These are phyloP conservation scores for Solanum bukasovii DNA, from an alignment of 257 asterid species.

Conservation along the genomic window DNA sequence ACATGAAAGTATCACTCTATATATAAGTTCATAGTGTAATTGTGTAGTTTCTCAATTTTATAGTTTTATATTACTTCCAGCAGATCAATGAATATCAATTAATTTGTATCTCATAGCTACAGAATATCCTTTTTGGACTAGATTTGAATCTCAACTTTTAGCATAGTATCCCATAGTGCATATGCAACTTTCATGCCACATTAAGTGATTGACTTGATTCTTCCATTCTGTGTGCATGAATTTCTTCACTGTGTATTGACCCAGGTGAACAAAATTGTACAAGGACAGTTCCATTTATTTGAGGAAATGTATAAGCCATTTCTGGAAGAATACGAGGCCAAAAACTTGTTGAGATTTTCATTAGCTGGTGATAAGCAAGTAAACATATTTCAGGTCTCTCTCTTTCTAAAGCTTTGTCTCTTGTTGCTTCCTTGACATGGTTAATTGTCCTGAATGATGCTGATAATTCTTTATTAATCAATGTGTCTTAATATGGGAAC, in stretches of 20 bases:
- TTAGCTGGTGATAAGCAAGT: slow-evolving; percentile 33
- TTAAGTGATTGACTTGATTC: background rate
- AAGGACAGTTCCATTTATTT: slow-evolving; percentile 64
- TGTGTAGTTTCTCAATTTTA: background rate
- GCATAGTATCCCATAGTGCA: background rate
- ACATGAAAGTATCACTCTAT: background rate
- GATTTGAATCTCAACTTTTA: background rate
- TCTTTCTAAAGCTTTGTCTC: background rate
- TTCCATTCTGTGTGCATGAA: background rate
- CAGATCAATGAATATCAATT: background rate
- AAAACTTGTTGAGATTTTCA: slow-evolving; percentile 45
- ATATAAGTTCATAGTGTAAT: background rate
- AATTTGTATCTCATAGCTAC: background rate
- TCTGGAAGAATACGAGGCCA: slow-evolving; percentile 51
- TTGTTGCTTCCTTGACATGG: background rate
- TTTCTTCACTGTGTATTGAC: background rate
- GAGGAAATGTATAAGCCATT: slow-evolving; percentile 49
- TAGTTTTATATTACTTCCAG: background rate
- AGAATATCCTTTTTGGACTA: background rate
- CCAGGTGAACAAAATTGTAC: slow-evolving; percentile 74
- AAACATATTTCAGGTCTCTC: slow-evolving; percentile 53
- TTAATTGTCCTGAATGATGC: background rate
- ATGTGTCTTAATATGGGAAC: background rate
- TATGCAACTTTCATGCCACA: background rate
- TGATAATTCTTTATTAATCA: background rate